Percentiles rank a stretch among this genome's conserved stretches.
phyloP scores from a whole-genome alignment of 106 monocot genomes.

The Apostasia shenzhenica region DNA sequence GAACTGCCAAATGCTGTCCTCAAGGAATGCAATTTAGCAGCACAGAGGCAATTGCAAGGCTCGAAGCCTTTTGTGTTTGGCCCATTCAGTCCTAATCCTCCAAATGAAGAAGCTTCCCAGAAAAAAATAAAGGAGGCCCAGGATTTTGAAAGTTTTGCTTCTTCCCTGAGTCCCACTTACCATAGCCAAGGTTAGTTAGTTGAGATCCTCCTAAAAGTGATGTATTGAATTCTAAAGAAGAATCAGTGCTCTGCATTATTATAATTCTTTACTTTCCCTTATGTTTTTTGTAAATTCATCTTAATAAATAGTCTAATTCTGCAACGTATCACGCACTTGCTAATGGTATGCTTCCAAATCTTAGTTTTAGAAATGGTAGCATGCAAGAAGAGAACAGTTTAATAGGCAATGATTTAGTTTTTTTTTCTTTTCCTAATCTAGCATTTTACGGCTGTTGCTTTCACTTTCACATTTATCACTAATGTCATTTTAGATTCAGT shows the following conservation, averaged over 20 bases:
- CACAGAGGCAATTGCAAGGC: constrained; percentile 44
- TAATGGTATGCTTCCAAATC: too few species aligned
- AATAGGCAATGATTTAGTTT: too few species aligned
- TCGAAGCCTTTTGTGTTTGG: constrained; percentile 61
- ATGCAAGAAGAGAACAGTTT: not conserved
- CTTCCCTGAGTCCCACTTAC: constrained; percentile 59
- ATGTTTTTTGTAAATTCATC: not conserved
- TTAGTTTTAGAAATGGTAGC: not conserved
- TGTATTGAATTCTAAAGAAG: not conserved
- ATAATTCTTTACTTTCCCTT: not conserved
- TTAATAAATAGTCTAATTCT: not conserved
- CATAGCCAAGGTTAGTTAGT: constrained; percentile 73
- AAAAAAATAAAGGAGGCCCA: constrained; percentile 11
- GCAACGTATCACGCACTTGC: too few species aligned
- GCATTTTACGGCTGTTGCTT: too few species aligned
- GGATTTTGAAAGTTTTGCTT: constrained; percentile 65
- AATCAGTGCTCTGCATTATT: too few species aligned
- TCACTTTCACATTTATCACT: too few species aligned
- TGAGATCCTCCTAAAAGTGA: not conserved
- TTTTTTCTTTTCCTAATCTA: too few species aligned
- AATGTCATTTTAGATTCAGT: too few species aligned
- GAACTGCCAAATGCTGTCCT: constrained; percentile 19
- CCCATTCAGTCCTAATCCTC: constrained; percentile 57
- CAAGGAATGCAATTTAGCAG: constrained; percentile 54
- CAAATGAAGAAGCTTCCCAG: not conserved